These are phyloP conservation scores for Monosporascus sp. DNA, from an alignment of 2,329 filamentous ascomycete genomes.

Conservation along the genomic window DNA sequence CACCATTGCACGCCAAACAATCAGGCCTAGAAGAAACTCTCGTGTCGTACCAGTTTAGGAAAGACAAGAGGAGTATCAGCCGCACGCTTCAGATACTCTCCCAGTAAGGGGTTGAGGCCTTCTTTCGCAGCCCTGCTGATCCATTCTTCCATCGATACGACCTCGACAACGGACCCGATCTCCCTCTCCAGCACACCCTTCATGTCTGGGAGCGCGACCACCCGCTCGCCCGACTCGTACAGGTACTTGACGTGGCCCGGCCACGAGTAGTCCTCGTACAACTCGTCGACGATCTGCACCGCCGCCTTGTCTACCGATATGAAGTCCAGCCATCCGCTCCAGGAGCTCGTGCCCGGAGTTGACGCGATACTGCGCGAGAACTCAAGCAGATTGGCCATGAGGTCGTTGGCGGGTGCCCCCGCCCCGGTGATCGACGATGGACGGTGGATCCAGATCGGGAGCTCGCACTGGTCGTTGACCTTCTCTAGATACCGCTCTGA, in stretches of 20 bases:
- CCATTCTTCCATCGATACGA: constrained; percentile 5
- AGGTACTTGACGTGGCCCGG: constrained; percentile 8
- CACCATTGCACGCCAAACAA: too few species aligned
- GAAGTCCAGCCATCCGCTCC: not conserved
- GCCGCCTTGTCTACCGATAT: not conserved
- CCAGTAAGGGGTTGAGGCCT: constrained; percentile 6
- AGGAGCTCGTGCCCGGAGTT: not conserved
- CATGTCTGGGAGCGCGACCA: constrained; percentile 4
- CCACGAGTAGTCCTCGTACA: constrained; percentile 10
- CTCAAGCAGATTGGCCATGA: constrained; percentile 3
- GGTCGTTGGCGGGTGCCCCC: constrained; percentile 1
- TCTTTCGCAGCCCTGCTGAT: constrained; percentile 1
- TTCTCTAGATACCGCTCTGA: constrained; percentile 19
- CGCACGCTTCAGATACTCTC: constrained; percentile 4
- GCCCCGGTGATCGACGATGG: constrained; percentile 1
- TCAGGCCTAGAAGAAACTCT: too few species aligned
- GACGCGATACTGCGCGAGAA: not conserved
- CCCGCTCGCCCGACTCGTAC: constrained; percentile 7
- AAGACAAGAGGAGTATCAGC: too few species aligned
- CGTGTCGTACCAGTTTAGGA: too few species aligned
- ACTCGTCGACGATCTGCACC: not conserved
- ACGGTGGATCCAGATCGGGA: constrained; percentile 2
- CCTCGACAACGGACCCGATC: not conserved
- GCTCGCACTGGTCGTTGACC: not conserved
- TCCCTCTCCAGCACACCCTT: constrained; percentile 6